Evolutionary conservation across 345 rosid species (phyloP), one percentile per base, ranked within the genome.

Genomic region (Citrus australasica): DNA sequence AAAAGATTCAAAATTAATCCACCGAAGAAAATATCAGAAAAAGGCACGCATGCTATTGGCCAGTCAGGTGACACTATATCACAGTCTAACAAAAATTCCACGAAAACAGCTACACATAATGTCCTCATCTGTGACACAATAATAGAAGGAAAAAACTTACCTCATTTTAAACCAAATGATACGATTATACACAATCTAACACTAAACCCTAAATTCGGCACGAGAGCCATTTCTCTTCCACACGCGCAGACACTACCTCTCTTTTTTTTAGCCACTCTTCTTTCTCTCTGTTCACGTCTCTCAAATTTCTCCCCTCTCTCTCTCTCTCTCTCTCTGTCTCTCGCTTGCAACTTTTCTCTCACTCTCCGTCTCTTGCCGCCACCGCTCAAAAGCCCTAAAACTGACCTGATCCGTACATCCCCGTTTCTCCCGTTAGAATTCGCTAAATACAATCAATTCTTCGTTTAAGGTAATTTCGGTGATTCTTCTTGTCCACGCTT

Each of bases 211-310:
- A 69, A 42, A 30, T 53, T 22, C 40, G 64, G 80, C 91, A 85
- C 88, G 87, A 86, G 87, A 77, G 75, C 56, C 76, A 72, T 67
- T 80, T 69, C 56, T 21, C 56, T 46, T 37, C 1, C 53, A 78
- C 87, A 84, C 87, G 83, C 80, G 85, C 84, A 70, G 70, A 27
- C 59, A 61, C 65, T 37, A 80, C 71, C 81, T 64, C 56, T 69
- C 75, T 62, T 79, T 78, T 81, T 78, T 67, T 37, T 9, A 22
- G 65, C 79, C 76, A 59, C 80, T 62, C 60, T 24, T n/a, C 71
- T 32, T 42, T 16, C 17, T 38, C 27, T 13, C 51, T 3, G 51
- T 13, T 11, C 51, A 0, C 33, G 42, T 72, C 53, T 71, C 73
- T 27, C 68, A 7, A 71, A 73, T 79, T 76, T 79, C 75, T 73